Evolutionary conservation across 2,329 filamentous ascomycete genomes (phyloP).

Genomic region (Neophaeococcomyces aloes): DNA sequence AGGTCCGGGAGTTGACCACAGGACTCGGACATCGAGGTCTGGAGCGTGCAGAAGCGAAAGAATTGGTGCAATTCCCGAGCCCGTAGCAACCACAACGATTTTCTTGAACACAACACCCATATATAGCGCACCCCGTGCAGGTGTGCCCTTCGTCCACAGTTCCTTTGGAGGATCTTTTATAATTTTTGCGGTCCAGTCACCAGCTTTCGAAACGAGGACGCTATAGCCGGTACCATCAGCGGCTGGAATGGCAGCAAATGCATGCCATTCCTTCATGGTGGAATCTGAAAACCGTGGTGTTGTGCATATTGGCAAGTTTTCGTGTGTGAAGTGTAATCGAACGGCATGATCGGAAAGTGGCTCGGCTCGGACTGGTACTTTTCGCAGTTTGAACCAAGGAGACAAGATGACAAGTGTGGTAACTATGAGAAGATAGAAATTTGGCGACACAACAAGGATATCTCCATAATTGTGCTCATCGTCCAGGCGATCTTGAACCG

Average conservation of each 20-base stretch:
- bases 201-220: conserved; percentile 59
- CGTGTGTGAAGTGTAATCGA: conserved; percentile 58
- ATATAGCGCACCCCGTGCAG: conserved; percentile 57
- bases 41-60: conserved; percentile 48
- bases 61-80: conserved; percentile 62
- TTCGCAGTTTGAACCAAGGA: conserved; percentile 63
- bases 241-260: conserved; percentile 62
- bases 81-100: conserved; percentile 58
- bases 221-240: conserved; percentile 51
- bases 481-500: conserved; percentile 30
- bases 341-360: conserved; percentile 62
- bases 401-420: conserved; percentile 57
- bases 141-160: conserved; percentile 59
- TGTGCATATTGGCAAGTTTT: conserved; percentile 46
- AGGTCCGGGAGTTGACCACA: conserved; percentile 59
- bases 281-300: conserved; percentile 51
- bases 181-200: conserved; percentile 60
- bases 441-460: conserved; percentile 38
- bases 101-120: conserved; percentile 55
- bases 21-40: conserved; percentile 42
- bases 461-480: conserved; percentile 25
- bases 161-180: conserved; percentile 52
- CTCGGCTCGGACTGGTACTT: conserved; percentile 55
- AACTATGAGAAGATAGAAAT: conserved; percentile 58
- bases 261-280: conserved; percentile 62